Base-by-base conservation (phyloP, 2,329 filamentous ascomycete species). In the Colletotrichum trifolii region DNA sequence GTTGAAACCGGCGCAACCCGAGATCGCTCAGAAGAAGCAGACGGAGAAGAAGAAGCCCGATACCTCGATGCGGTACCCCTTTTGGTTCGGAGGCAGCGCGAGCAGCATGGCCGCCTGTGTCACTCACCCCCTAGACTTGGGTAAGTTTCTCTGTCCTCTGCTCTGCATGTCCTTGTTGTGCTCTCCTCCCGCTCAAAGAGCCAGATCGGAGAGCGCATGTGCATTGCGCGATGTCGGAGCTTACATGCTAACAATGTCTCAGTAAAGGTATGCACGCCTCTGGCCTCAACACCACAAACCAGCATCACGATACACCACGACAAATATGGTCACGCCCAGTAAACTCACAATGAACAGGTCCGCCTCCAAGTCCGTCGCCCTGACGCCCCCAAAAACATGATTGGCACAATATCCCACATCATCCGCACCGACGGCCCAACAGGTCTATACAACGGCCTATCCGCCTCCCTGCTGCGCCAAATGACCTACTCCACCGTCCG, bases 1-100 rank as follows among this genome's bases (percentile, higher is more conserved):
- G n/a, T 40, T 56, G 46, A 61, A 52, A 36, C n/a, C 53, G 57
- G 50, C 34, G 25, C 57, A 61, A 46, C 8, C 36, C 9, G 57
- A 54, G 11, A 47, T 3, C 9, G 43, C 52, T 39, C 57, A 65
- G 45, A 67, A 55, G 47, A 53, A 40, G 50, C 60, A 42, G 25
- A 15, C 73, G 15, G 50, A 65, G 53, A 72, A 73, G 61, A 75
- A 78, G 71, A 79, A 81, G 73, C 80, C 80, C 68, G 73, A 75
- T 67, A 75, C 71, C 38, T 69, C 80, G 2, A 75, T 85, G 46
- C 79, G 81, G 67, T 95, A 95, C 80, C 92, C 92, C 9, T 95
- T 95, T 79, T 98, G 95, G 96, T 98, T 99, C 77, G 96, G 96
- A 69, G 96, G 96, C 60, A 97, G 93, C 76, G 94, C 95, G 54